Percentiles rank a stretch among this genome's conserved stretches.
Conservation (phyloP, 106 monocot genomes). For the Platanthera zijinensis region DNA sequence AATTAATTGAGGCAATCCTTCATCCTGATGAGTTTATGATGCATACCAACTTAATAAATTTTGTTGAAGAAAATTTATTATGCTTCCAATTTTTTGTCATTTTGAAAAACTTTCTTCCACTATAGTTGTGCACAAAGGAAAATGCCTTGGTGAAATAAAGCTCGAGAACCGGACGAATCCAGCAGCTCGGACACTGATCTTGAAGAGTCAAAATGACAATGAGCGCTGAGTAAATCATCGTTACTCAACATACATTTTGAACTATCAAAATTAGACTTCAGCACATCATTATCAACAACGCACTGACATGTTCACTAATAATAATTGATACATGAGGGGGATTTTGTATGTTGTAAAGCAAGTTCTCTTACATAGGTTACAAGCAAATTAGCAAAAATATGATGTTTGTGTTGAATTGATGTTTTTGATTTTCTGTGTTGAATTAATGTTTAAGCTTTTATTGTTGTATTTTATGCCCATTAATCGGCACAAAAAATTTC, state of each 20-base stretch:
- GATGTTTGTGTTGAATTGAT: no score
- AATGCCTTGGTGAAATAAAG: background rate
- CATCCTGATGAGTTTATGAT: background rate
- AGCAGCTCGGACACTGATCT: background rate
- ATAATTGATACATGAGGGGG: background rate
- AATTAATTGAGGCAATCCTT: background rate
- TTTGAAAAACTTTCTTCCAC: background rate
- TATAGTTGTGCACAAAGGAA: background rate
- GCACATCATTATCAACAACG: no score
- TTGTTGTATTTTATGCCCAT: no score
- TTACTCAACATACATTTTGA: background rate
- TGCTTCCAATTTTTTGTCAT: background rate
- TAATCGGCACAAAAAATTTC: no score
- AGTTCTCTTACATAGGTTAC: no score
- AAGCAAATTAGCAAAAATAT: no score
- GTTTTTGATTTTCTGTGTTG: no score
- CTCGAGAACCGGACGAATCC: background rate
- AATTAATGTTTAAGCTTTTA: no score
- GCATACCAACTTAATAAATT: background rate
- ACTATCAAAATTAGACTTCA: background rate
- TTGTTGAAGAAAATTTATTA: background rate
- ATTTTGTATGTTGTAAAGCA: background rate
- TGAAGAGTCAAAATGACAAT: background rate
- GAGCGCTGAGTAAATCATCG: constrained; percentile 1
- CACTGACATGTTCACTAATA: background rate